phyloP scores from a whole-genome alignment of 2,329 filamentous ascomycete genomes.

The Clonostachys chloroleuca region DNA sequence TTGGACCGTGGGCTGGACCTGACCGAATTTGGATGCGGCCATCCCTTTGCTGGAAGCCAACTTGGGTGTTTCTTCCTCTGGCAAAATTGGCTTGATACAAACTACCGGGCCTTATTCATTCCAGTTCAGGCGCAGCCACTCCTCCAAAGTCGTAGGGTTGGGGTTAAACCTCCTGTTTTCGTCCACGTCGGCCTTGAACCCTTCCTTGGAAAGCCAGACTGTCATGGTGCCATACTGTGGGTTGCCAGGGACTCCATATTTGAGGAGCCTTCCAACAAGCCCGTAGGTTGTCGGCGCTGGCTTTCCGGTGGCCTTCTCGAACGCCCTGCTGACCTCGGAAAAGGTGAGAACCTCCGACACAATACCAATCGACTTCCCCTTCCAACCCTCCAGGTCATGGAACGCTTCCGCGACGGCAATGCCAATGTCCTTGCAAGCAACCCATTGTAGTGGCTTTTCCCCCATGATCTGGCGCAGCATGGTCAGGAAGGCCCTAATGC shows the following conservation, averaged over 20 bases:
- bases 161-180: constrained; percentile 2
- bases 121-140: constrained; percentile 3
- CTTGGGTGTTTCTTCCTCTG: too few species aligned
- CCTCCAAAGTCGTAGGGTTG: constrained; percentile 4
- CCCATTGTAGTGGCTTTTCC: constrained; percentile 19
- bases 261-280: background rate
- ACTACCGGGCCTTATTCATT: too few species aligned
- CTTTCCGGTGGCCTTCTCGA: background rate
- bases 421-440: constrained; percentile 33
- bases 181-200: background rate
- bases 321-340: background rate
- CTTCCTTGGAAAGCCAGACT: background rate
- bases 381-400: constrained; percentile 16
- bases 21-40: too few species aligned
- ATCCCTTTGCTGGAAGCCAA: too few species aligned
- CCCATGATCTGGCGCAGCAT: constrained; percentile 1
- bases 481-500: constrained; percentile 20
- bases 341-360: background rate
- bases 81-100: too few species aligned
- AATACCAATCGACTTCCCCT: constrained; percentile 1
- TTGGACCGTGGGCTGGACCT: too few species aligned
- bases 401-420: constrained; percentile 31
- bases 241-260: background rate
- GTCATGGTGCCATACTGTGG: background rate
- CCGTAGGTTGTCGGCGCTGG: background rate